phyloP scores from a whole-genome alignment of 208 protist genomes.

The Trypanosoma caninum region DNA sequence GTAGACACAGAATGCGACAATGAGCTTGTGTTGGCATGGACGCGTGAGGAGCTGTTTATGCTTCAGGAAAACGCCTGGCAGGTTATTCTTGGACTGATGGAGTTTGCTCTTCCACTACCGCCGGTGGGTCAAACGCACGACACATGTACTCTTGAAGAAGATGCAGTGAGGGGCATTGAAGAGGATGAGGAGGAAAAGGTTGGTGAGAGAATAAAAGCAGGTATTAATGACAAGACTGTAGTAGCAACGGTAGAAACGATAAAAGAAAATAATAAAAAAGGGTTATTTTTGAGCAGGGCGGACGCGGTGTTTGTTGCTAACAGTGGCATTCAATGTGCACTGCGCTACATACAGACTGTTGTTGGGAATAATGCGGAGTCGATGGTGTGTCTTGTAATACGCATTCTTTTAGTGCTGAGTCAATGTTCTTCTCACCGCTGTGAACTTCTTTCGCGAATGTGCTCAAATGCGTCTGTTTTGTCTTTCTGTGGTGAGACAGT shows the following conservation, averaged over 20 bases:
- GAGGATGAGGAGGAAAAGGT: not conserved
- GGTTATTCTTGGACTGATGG: constrained; percentile 57
- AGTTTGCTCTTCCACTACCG: constrained; percentile 8
- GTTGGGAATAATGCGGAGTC: constrained; percentile 26
- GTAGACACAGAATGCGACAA: constrained; percentile 49
- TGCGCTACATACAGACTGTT: constrained; percentile 45
- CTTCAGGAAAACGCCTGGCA: constrained; percentile 70
- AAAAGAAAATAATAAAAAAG: not conserved
- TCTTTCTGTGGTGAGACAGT: not conserved
- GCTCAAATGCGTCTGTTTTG: not conserved
- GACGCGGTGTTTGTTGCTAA: constrained; percentile 56
- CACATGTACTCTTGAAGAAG: too few species aligned
- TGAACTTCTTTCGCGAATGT: not conserved
- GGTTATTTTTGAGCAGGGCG: constrained; percentile 14
- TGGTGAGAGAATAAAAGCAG: too few species aligned
- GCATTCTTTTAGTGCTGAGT: constrained; percentile 32
- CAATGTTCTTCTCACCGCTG: not conserved
- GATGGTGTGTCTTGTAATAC: constrained; percentile 43
- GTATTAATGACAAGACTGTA: too few species aligned
- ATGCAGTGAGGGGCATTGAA: not conserved
- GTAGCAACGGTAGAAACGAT: not conserved
- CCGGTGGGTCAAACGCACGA: too few species aligned
- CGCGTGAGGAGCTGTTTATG: constrained; percentile 57
- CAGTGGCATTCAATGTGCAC: constrained; percentile 41
- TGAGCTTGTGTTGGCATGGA: constrained; percentile 54